A percentile compares a stretch with the other conserved stretches of the same genome.
These are phyloP conservation scores for Pachysolen tannophilus DNA, from an alignment of 805 yeast genomes.

Conservation along the genomic window DNA sequence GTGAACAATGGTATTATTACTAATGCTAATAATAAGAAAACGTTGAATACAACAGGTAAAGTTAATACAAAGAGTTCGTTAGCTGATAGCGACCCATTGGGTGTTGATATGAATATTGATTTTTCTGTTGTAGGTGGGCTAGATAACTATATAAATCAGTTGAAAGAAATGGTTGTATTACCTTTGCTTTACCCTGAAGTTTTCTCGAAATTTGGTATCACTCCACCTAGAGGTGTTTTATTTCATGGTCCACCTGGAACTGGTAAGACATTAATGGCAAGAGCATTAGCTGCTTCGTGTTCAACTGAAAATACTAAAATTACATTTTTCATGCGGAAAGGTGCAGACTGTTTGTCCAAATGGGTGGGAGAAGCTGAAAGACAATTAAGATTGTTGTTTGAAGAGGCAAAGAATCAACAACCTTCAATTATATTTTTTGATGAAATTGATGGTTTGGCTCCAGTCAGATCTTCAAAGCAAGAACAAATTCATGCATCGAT, in stretches of 20 bases:
- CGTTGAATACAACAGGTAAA: conserved; percentile 8
- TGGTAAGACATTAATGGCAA: conserved; percentile 95
- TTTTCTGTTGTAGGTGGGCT: conserved; percentile 87
- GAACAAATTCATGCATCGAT: conserved; percentile 98
- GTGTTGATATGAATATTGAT: conserved; percentile 60
- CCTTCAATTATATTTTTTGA: conserved; percentile 95
- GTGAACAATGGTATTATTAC: background rate
- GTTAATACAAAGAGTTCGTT: conserved; percentile 42
- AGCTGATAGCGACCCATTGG: conserved; percentile 91
- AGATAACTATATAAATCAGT: conserved; percentile 80
- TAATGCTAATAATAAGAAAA: background rate
- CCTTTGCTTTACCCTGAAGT: conserved; percentile 92
- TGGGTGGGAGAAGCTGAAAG: conserved; percentile 99
- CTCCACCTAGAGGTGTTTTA: conserved; percentile 95
- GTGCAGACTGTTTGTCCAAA: conserved; percentile 93
- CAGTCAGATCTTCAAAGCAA: conserved; percentile 94
- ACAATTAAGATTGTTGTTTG: conserved; percentile 81
- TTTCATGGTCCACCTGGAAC: conserved; percentile 99
- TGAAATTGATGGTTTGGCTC: conserved; percentile 97
- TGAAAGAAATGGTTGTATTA: conserved; percentile 94
- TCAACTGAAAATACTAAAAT: conserved; percentile 79
- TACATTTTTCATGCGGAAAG: conserved; percentile 96
- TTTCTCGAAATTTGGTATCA: conserved; percentile 79
- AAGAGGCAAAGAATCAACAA: conserved; percentile 93
- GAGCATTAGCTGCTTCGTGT: conserved; percentile 94